phyloP scores from a whole-genome alignment of 129 eudicot species.

The Tagetes erecta region DNA sequence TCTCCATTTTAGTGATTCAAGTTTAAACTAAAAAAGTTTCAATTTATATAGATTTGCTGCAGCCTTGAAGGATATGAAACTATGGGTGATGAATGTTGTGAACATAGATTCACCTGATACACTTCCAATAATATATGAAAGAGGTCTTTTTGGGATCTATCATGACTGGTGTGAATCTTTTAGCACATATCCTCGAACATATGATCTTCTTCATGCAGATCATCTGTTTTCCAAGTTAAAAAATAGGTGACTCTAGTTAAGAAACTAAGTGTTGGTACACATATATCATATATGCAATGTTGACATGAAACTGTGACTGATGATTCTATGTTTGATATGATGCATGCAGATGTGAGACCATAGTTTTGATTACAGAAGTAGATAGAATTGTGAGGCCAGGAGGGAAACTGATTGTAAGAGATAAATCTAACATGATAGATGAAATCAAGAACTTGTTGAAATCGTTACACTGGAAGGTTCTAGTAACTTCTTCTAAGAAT shows the following conservation, averaged over 20 bases:
- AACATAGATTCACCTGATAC: constrained; percentile 76
- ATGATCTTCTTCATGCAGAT: constrained; percentile 85
- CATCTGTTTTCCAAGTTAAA: constrained; percentile 66
- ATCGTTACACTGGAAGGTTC: constrained; percentile 78
- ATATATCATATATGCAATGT: neutral
- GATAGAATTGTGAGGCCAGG: constrained; percentile 79
- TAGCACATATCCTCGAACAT: constrained; percentile 83
- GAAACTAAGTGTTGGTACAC: neutral
- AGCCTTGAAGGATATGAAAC: constrained; percentile 60
- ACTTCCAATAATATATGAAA: constrained; percentile 73
- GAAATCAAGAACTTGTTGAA: constrained; percentile 63
- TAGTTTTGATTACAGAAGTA: constrained; percentile 56
- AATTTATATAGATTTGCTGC: constrained; percentile 64
- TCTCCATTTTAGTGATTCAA: neutral
- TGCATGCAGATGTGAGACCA: constrained; percentile 60
- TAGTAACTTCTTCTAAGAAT: constrained; percentile 45
- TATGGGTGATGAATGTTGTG: constrained; percentile 94
- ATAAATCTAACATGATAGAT: constrained; percentile 45
- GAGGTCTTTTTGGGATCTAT: constrained; percentile 87
- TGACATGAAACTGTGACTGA: neutral
- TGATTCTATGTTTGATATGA: constrained; percentile 4
- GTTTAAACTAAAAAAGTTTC: constrained; percentile 10
- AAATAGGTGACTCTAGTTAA: constrained; percentile 45
- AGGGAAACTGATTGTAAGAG: constrained; percentile 74
- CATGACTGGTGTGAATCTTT: constrained; percentile 95